Evolutionary conservation across 305 asterid genomes (phyloP), one percentile per base, ranked within the genome.

Genomic region (Vinca major): DNA sequence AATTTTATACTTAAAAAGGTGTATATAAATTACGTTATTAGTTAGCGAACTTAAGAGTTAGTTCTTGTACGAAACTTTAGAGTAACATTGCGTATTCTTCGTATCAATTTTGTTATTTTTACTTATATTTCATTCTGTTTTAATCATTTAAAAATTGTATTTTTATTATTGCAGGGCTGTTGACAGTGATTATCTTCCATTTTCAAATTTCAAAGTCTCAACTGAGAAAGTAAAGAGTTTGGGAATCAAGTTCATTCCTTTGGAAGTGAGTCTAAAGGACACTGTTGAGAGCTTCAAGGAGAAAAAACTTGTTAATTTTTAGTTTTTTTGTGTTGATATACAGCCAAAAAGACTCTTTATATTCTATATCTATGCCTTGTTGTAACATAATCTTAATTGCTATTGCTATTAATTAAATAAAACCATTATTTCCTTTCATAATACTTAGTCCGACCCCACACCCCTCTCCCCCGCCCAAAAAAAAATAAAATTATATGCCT

Each of bases 271-370:
- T 52, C 51, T 80, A 36, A 74, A 73, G 74, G 82, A 79, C 68
- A 79, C 86, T 45, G 82, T 79, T 1, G 82, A 82, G 67, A 82
- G 84, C 71, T 77, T 81, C 80, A 75, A 58, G 71, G 81, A 77
- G 63, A 79, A 77, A 73, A 71, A 63, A n/a, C 77, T 70, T 63
- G 39, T 62, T 40, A 60, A 65, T 8, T 63, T 68, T 17, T 67
- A 14, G 11, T 45, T 45, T 7, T 7, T 45, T 1, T 45, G 13
- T 48, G 9, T 48, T 48, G 9, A 48, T 11, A 1, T 48, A 48
- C 9, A 48, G 52, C 7, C 44, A 41, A 41, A 41, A 41, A 7
- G 44, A 41, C 44, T 7, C 3, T 41, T 7, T 41, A 1, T 41
- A 41, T 3, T 41, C 7, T 41, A 3, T 3, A 41, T 41, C 44